Conservation (phyloP, 2,329 filamentous ascomycete species). For the Chlorencoelia australis region DNA sequence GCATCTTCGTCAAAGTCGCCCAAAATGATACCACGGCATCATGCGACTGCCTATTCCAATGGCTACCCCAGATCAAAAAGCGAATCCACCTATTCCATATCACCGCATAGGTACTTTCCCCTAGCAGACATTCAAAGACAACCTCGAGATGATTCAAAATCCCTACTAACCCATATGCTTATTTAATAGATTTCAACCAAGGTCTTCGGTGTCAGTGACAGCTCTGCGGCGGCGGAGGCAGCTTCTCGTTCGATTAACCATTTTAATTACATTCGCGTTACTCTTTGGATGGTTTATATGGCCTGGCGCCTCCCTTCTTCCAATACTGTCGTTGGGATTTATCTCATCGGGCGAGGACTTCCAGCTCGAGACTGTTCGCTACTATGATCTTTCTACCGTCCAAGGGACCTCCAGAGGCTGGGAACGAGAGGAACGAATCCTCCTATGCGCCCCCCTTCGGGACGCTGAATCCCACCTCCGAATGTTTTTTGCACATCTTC, state of each 20-base stretch:
- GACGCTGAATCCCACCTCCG: slow-evolving; percentile 85
- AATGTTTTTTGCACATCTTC: slow-evolving; percentile 98
- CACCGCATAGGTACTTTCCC: slow-evolving; percentile 67
- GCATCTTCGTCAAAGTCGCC: slow-evolving; percentile 26
- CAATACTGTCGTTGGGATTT: slow-evolving; percentile 57
- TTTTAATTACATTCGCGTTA: slow-evolving; percentile 46
- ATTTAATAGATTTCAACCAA: slow-evolving; percentile 67
- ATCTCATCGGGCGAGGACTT: slow-evolving; percentile 57
- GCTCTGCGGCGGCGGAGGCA: slow-evolving; percentile 64
- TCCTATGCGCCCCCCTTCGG: slow-evolving; percentile 87
- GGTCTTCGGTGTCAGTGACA: slow-evolving; percentile 61
- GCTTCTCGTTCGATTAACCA: slow-evolving; percentile 57
- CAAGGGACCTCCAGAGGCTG: slow-evolving; percentile 87
- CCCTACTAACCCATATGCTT: slow-evolving; percentile 1
- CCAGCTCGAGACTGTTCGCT: slow-evolving; percentile 88
- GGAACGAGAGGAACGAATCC: slow-evolving; percentile 91
- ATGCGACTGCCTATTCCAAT: slow-evolving; percentile 65
- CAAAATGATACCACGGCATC: slow-evolving; percentile 80
- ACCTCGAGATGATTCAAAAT: not conserved
- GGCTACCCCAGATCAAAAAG: slow-evolving; percentile 61
- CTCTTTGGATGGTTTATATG: slow-evolving; percentile 69
- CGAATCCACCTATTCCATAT: slow-evolving; percentile 76
- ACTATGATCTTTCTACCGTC: slow-evolving; percentile 89
- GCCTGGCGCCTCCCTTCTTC: slow-evolving; percentile 53
- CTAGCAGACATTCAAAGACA: not conserved